Evolutionary conservation across 352 stramenopile species (phyloP), one percentile per base, ranked within the genome.

Genomic region (Phytopythium chamaehyphon): DNA sequence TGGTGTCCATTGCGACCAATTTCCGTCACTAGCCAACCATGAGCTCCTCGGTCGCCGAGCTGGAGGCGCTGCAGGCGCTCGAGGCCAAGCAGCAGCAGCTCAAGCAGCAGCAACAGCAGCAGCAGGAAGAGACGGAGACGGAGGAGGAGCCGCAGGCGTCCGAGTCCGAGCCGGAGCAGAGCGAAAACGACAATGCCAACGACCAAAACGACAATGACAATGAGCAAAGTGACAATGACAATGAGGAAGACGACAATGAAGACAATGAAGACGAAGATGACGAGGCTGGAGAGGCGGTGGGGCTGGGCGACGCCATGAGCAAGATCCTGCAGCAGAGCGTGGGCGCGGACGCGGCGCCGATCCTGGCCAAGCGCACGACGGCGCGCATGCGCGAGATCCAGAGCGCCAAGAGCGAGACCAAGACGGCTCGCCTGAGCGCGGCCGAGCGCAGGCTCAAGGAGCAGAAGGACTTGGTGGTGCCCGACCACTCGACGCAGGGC

Each of bases 251-350:
- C 24, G 61, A 69, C 5, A 31, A 51, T 12, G 59, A 56, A 16
- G 53, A 21, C 12, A 40, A 46, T 0, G 44, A 59, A 8, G 47
- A 50, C 5, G 61, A 40, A 6, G 56, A 54, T 18, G 48, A 64
- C 0, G 74, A 81, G 15, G 56, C 57, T 11, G 65, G 82, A n/a
- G 76, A 86, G 16, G 76, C 77, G 2, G 83, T 93, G 46, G 83
- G 81, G 22, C 91, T 93, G 66, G 83, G 77, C 21, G 83, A 93
- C 45, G 83, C 83, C 38, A 90, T 93, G 83, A 92, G 70, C 71
- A 93, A 93, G 60, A 84, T 93, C 12, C 40, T 93, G 53, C 64
- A 78, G 31, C 83, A 93, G 61, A 88, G 76, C 33, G 75, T 92
- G 33, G 73, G 66, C 1, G 58, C 73, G 12, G 75, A 90, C 38